Base-by-base conservation (phyloP, 306 rosid species). In the Castanea mollissima region DNA sequence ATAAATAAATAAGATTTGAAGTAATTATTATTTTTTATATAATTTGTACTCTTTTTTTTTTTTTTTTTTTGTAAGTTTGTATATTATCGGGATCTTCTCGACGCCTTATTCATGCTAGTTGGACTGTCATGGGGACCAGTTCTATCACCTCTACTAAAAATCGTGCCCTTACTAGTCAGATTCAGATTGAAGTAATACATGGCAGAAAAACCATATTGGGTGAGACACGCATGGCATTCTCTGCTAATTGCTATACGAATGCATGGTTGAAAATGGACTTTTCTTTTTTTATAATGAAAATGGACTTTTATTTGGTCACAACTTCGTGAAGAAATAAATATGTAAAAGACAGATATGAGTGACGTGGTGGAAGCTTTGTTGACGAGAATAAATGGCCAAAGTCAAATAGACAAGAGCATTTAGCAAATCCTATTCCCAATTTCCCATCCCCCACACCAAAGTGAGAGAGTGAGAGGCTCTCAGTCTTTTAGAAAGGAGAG, bases 321-420 rank as follows among this genome's bases (percentile, higher is more conserved):
- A 18, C 67, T 59, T 49, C 16, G 2, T 38, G 12, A 41, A 41
- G 46, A 49, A 12, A 13, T 49, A 49, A 49, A 11, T 11, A 49
- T 49, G 44, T 59, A 44, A 52, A 81, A 21, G 79, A 74, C 54
- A 58, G 51, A 49, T 38, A 38, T 34, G 51, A 25, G 77, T 78
- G 77, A 78, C 75, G 57, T 73, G 59, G 78, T 78, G 38, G 71
- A 73, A 79, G 77, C 72, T 78, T 78, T 54, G 31, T 41, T 84
- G 85, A 83, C 73, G 11, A 56, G 15, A 60, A 74, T 71, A 9
- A 60, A 74, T 60, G 51, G 52, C 75, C 1, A 14, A 86, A 82
- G 87, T 85, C 83, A 87, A 87, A 81, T 78, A 78, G 76, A 79
- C 8, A 41, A 41, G 78, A 84, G 86, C 52, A 27, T 81, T 35